These are phyloP conservation scores for Fusarium papillatum DNA, from an alignment of 2,329 filamentous ascomycete genomes.

Conservation along the genomic window DNA sequence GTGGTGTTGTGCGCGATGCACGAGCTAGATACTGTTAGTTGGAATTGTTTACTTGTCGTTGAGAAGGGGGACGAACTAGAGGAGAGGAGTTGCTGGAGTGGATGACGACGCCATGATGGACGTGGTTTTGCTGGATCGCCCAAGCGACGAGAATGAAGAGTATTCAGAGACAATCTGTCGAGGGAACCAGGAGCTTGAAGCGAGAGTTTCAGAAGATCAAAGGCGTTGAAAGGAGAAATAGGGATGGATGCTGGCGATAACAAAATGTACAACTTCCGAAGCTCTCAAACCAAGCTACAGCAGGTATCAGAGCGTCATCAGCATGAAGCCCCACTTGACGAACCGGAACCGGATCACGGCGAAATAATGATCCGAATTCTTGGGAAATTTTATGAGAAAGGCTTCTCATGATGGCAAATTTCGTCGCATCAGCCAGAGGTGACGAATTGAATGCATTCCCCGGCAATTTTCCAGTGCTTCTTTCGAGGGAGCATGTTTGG, in stretches of 20 bases:
- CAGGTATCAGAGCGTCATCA: conserved; percentile 37
- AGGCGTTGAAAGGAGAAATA: conserved; percentile 3
- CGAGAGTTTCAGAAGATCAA: conserved; percentile 8
- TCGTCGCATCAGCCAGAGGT: conserved; percentile 6
- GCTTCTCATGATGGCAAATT: conserved; percentile 32
- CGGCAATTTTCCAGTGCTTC: conserved; percentile 5
- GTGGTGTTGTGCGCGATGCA: conserved; percentile 96
- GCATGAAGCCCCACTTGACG: conserved; percentile 31
- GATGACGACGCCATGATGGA: conserved; percentile 78
- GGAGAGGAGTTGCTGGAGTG: conserved; percentile 74
- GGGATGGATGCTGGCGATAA: background rate
- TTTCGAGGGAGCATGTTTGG: conserved; percentile 32
- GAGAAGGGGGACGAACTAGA: conserved; percentile 71
- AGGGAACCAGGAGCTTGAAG: background rate
- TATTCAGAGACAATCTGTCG: background rate
- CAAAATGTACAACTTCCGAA: conserved; percentile 38
- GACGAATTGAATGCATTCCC: conserved; percentile 11
- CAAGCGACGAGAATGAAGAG: background rate
- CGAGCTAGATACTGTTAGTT: conserved; percentile 67
- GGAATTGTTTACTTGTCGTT: background rate
- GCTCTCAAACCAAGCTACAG: conserved; percentile 13
- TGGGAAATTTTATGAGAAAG: conserved; percentile 37
- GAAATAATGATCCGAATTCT: conserved; percentile 36
- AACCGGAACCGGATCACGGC: conserved; percentile 23
- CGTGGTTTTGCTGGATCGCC: background rate